Base-by-base conservation (phyloP, 345 rosid species). In the Eutrema heterophyllum region DNA sequence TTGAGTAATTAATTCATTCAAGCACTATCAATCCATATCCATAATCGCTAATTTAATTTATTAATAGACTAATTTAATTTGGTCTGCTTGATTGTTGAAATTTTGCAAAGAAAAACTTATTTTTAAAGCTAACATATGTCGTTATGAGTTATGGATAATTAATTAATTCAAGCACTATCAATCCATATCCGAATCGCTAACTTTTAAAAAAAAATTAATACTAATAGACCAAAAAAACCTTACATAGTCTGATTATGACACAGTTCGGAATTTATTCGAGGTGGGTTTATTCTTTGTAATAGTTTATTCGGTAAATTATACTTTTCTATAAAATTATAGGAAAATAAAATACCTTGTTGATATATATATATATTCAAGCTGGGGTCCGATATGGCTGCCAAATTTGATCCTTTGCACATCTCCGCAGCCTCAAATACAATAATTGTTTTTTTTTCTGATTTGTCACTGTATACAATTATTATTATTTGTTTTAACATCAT, bases 331-430 rank as follows among this genome's bases (percentile, higher is more conserved):
- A 21, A 9, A 39, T 12, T 4, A 0, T 6, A 35, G 12, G 6
- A 44, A 5, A 30, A 41, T 7, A 9, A 45, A 32, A 62, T 32
- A 45, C 27, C 0, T 38, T 54, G 12, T 46, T 54, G 15, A 45
- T 40, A 35, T 45, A 54, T 24, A n/a, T n/a, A 54, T 44, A 54
- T 24, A 45, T 3, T 44, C 1, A 35, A 48, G 65, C 1, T 64
- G 46, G 45, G 71, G 68, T 50, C 73, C 68, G 24, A 21, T 14
- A 67, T 24, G 68, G 78, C 73, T 75, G 78, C 78, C 78, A 74
- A 45, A 5, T 57, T 74, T 75, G 73, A 58, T 74, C 62, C 44
- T 66, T 24, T 9, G 57, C 72, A 49, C 43, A 39, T 12, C 29
- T 1, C 6, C 78, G 73, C 78, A 67, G 61, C 73, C 39, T 74